phyloP scores from a whole-genome alignment of 306 rosid species.

The Fragaria ananassa region DNA sequence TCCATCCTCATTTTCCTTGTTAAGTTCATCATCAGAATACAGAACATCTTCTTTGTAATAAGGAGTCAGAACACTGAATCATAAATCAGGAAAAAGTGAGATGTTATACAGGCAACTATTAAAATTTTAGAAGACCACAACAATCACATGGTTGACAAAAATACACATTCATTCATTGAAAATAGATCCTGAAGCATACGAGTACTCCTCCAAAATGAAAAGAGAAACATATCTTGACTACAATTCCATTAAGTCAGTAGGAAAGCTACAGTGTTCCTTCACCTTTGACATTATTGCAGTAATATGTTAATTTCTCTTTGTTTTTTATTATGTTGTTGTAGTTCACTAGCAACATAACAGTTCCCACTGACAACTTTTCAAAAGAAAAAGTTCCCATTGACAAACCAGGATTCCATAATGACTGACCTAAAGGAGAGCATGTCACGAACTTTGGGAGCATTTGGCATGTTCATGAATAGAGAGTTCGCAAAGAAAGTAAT shows the following conservation, averaged over 20 bases:
- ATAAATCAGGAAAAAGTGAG: conserved; percentile 27
- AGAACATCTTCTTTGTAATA: conserved; percentile 86
- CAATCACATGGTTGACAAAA: neutral
- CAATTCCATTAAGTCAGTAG: neutral
- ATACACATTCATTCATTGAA: neutral
- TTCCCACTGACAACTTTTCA: neutral
- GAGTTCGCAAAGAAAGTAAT: conserved; percentile 98
- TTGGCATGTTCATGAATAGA: conserved; percentile 90
- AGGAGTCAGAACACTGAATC: conserved; percentile 87
- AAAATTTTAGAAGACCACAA: neutral
- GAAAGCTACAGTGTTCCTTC: conserved; percentile 16
- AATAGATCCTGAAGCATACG: neutral
- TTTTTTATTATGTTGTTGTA: neutral
- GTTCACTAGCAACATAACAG: neutral
- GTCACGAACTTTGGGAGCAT: conserved; percentile 82
- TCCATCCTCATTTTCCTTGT: conserved; percentile 83
- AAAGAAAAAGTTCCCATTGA: neutral
- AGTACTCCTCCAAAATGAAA: neutral
- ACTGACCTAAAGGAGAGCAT: conserved; percentile 95
- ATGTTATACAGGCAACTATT: conserved; percentile 17
- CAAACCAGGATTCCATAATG: neutral
- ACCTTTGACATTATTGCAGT: neutral
- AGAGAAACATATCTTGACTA: neutral
- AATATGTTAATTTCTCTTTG: neutral
- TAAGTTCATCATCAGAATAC: conserved; percentile 68